phyloP scores from a whole-genome alignment of 345 rosid species.

The Orychophragmus violaceus region DNA sequence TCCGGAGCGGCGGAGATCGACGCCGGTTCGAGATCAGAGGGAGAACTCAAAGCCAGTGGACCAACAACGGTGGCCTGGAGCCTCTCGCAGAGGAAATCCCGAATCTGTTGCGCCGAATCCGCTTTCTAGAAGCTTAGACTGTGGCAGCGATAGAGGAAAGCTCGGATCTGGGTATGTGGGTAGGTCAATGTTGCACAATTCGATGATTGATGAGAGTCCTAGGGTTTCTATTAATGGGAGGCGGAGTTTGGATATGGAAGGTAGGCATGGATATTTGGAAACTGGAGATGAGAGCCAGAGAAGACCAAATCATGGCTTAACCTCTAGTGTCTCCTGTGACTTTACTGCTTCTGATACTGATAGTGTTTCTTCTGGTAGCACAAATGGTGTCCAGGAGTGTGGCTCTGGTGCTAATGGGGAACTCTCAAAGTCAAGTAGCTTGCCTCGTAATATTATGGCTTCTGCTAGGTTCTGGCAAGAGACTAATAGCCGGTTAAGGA shows the following conservation, averaged over 20 bases:
- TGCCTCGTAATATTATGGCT: slow-evolving; percentile 51
- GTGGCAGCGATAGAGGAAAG: slow-evolving; percentile 49
- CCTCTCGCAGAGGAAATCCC: slow-evolving; percentile 31
- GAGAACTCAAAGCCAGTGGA: slow-evolving; percentile 62
- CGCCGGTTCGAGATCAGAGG: slow-evolving; percentile 42
- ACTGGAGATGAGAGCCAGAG: slow-evolving; percentile 29
- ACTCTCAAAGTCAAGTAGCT: slow-evolving; percentile 43
- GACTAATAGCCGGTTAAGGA: slow-evolving; percentile 86
- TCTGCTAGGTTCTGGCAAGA: slow-evolving; percentile 99
- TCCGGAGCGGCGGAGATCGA: slow-evolving; percentile 63
- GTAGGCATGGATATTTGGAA: not conserved
- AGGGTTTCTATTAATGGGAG: slow-evolving; percentile 40
- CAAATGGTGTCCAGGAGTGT: slow-evolving; percentile 47
- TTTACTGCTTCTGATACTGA: slow-evolving; percentile 77
- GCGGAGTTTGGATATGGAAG: slow-evolving; percentile 47
- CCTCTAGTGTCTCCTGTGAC: slow-evolving; percentile 39
- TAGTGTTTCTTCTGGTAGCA: slow-evolving; percentile 75
- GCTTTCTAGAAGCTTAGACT: slow-evolving; percentile 69
- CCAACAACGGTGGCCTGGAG: slow-evolving; percentile 70
- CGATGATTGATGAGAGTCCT: slow-evolving; percentile 51
- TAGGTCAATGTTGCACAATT: slow-evolving; percentile 58
- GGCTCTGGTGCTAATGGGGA: slow-evolving; percentile 43
- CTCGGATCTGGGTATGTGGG: slow-evolving; percentile 51
- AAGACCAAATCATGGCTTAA: slow-evolving; percentile 35
- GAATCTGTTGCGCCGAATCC: slow-evolving; percentile 38